Evolutionary conservation across 768 basidiomycete species (phyloP), one percentile per base, ranked within the genome.

Genomic region (Heimioporus sp.): DNA sequence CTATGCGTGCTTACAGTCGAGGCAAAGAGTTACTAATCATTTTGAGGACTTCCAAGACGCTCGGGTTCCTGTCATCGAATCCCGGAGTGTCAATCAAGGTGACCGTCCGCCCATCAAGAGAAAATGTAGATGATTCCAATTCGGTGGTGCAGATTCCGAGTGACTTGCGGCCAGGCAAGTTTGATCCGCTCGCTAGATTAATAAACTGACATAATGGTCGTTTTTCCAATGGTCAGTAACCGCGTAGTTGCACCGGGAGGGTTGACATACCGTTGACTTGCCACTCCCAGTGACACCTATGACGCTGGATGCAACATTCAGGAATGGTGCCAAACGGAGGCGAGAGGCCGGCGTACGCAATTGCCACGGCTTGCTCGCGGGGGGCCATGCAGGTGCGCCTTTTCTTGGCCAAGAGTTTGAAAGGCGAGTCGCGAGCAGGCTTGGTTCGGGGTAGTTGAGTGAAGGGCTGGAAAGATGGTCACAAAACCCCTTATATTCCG

Each of bases 21-120:
- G 61, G 43, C 38, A 61, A 58, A 20, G 58, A 57, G 15, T 19
- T 72, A 54, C 78, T 76, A 41, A 80, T 79, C 67, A 72, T 68
- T 30, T 67, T 72, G 20, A 81, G 64, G 5, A 82, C 70, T 13
- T 75, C 72, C 0, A 73, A 67, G 39, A 80, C 78, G 50, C 68
- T 76, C 38, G 65, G 69, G n/a, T 35, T 36, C 4, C 76, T 74
- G 53, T 82, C 80, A 53, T 81, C 80, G 51, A 82, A 83, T 5
- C 82, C 82, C 2, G 82, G 81, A 0, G 81, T 83, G 57, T 84
- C 82, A 46, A 84, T 75, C 21, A 84, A 64, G 1, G 69, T 74
- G 40, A 83, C 69, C 21, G 48, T 56, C 11, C 64, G 66, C 1
- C 75, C 78, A 44, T 77, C 73, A 3, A 80, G 58, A 19, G 68